Evolutionary conservation across 1,284 basidiomycete species (phyloP).

Genomic region (Sporisorium exsertum): DNA sequence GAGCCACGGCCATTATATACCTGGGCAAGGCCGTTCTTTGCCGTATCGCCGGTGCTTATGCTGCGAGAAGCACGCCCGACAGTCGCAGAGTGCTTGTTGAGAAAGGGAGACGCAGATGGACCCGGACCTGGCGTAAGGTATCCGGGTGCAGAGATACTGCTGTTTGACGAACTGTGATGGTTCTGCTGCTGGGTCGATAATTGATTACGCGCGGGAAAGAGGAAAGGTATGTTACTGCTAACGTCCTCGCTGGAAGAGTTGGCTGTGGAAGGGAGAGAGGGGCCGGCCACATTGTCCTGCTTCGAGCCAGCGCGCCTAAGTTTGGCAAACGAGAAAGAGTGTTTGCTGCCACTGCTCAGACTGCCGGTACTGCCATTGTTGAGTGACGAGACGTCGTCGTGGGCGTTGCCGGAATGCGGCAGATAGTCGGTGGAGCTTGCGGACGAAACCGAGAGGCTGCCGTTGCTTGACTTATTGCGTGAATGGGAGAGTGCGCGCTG

Average conservation of each 20-base stretch:
- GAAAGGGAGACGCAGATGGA: constrained; percentile 44
- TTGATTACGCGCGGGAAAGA: constrained; percentile 12
- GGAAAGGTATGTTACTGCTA: constrained; percentile 13
- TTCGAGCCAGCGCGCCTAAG: constrained; percentile 18
- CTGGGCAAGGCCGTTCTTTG: constrained; percentile 32
- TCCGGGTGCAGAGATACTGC: constrained; percentile 9
- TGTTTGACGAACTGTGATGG: constrained; percentile 5
- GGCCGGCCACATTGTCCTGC: constrained; percentile 3
- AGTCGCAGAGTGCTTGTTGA: constrained; percentile 50
- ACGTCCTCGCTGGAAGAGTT: constrained; percentile 37
- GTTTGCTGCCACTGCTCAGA: constrained; percentile 33
- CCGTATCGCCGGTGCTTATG: constrained; percentile 11
- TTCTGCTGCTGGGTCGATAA: not conserved
- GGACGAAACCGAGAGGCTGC: constrained; percentile 28
- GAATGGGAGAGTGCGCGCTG: constrained; percentile 24
- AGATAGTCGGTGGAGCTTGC: constrained; percentile 27
- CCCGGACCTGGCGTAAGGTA: constrained; percentile 34
- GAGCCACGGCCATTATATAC: constrained; percentile 18
- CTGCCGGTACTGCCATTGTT: constrained; percentile 35
- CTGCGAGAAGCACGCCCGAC: constrained; percentile 36
- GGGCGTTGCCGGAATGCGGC: constrained; percentile 8
- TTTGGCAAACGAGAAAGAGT: constrained; percentile 38
- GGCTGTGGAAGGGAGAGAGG: constrained; percentile 24
- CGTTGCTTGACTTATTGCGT: constrained; percentile 31
- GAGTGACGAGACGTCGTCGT: constrained; percentile 20